phyloP scores from a whole-genome alignment of 495 filamentous ascomycete genomes.

The Talaromyces nanjingensis region DNA sequence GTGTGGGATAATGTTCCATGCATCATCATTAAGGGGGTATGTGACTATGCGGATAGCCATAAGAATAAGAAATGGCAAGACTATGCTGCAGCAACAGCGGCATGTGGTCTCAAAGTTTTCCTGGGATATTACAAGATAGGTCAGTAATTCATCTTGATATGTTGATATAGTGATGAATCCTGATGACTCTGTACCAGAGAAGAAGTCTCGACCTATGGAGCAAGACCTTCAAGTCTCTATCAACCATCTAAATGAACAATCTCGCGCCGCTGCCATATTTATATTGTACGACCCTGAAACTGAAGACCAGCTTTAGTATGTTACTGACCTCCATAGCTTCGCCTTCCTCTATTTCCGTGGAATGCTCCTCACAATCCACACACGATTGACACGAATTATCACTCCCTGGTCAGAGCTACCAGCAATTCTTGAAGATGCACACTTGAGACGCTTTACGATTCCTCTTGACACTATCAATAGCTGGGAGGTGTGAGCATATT shows the following conservation, averaged over 20 bases:
- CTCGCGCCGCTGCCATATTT: neutral
- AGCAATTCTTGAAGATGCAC: neutral
- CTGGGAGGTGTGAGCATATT: neutral
- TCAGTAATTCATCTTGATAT: neutral
- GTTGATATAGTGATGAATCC: no score
- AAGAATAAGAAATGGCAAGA: constrained; percentile 34
- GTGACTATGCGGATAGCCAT: constrained; percentile 35
- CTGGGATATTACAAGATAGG: neutral
- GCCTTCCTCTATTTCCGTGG: neutral
- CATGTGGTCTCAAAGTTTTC: constrained; percentile 18
- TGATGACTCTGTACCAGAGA: neutral
- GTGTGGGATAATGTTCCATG: constrained; percentile 29
- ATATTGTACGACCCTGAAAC: neutral
- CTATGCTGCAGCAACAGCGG: constrained; percentile 27
- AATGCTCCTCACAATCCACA: neutral
- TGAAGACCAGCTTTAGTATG: neutral
- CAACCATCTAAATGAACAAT: neutral
- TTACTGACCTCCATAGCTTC: neutral
- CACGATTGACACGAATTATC: neutral
- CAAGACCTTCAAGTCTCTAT: neutral
- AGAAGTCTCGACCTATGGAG: neutral
- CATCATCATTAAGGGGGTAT: constrained; percentile 34
- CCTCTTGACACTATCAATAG: neutral
- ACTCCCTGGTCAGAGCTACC: neutral
- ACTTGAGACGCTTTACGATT: neutral